These are phyloP conservation scores for Paecilomyces formosus DNA, from an alignment of 2,329 filamentous ascomycete species.

Conservation along the genomic window DNA sequence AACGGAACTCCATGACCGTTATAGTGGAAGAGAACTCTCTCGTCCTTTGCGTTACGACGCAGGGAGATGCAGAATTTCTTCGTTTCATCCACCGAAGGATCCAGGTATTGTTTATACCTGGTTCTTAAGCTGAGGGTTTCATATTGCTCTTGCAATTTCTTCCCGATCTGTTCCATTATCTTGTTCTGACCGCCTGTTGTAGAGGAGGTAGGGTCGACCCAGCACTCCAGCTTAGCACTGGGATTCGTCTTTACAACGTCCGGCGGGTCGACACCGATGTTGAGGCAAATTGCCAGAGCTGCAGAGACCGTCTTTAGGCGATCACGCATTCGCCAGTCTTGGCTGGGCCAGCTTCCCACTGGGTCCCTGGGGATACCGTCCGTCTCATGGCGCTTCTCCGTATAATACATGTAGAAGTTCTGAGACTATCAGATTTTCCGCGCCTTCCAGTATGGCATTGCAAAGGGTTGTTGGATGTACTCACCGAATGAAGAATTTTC, in stretches of 20 bases:
- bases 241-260: slow-evolving; percentile 95
- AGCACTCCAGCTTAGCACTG: slow-evolving; percentile 88
- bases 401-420: slow-evolving; percentile 99
- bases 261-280: slow-evolving; percentile 94
- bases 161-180: slow-evolving; percentile 88
- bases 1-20: slow-evolving; percentile 97
- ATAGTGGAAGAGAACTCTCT: slow-evolving; percentile 95
- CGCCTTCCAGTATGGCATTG: neutral
- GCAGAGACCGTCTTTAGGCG: slow-evolving; percentile 94
- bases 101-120: slow-evolving; percentile 94
- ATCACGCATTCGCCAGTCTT: slow-evolving; percentile 97
- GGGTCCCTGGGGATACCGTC: slow-evolving; percentile 72
- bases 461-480: slow-evolving; percentile 19
- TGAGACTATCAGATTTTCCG: slow-evolving; percentile 33
- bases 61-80: slow-evolving; percentile 92
- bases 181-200: slow-evolving; percentile 69
- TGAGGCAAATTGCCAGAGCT: slow-evolving; percentile 86
- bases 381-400: slow-evolving; percentile 94
- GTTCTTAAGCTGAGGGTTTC: slow-evolving; percentile 90
- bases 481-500: slow-evolving; percentile 70
- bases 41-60: slow-evolving; percentile 86
- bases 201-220: slow-evolving; percentile 82
- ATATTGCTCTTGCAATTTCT: slow-evolving; percentile 91
- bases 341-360: slow-evolving; percentile 50
- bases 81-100: slow-evolving; percentile 94